Conservation (phyloP, 805 yeast species). For the Lachancea meyersii region DNA sequence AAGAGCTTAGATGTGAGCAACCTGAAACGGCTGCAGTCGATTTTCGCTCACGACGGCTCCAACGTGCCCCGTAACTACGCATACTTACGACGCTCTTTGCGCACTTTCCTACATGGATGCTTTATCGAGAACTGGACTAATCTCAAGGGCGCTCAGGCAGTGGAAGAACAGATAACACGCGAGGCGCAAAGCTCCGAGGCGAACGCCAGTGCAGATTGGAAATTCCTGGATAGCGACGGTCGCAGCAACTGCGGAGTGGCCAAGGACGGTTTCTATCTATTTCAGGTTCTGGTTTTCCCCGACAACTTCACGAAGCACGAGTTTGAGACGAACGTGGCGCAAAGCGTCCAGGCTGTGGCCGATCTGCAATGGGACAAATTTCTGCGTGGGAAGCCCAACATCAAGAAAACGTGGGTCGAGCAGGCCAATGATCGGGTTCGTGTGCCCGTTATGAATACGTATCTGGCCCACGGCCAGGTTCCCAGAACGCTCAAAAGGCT, state of each 20-base stretch:
- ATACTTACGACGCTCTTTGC: constrained; percentile 20
- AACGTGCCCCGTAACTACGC: constrained; percentile 24
- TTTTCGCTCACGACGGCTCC: constrained; percentile 11
- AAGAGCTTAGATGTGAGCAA: constrained; percentile 11
- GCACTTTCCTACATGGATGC: constrained; percentile 12
- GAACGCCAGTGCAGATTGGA: neutral
- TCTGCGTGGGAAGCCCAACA: constrained; percentile 9
- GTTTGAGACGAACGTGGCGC: constrained; percentile 15
- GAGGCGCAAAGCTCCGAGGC: neutral
- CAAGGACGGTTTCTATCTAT: constrained; percentile 30
- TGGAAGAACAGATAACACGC: constrained; percentile 10
- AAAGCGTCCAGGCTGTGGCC: constrained; percentile 19
- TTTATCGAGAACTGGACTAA: constrained; percentile 24
- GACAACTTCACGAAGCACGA: constrained; percentile 12
- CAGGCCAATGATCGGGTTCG: constrained; percentile 14
- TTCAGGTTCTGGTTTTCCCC: constrained; percentile 21
- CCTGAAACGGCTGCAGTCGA: constrained; percentile 7
- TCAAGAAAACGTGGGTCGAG: constrained; percentile 19
- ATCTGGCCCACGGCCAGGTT: constrained; percentile 12
- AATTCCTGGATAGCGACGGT: constrained; percentile 10
- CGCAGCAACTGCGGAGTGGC: constrained; percentile 20
- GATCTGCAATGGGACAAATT: constrained; percentile 19
- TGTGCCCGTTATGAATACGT: constrained; percentile 11
- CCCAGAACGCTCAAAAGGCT: constrained; percentile 6
- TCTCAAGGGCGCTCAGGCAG: constrained; percentile 19